Conservation (phyloP, 2,329 filamentous ascomycete species). For the Colletotrichum eremochloae region DNA sequence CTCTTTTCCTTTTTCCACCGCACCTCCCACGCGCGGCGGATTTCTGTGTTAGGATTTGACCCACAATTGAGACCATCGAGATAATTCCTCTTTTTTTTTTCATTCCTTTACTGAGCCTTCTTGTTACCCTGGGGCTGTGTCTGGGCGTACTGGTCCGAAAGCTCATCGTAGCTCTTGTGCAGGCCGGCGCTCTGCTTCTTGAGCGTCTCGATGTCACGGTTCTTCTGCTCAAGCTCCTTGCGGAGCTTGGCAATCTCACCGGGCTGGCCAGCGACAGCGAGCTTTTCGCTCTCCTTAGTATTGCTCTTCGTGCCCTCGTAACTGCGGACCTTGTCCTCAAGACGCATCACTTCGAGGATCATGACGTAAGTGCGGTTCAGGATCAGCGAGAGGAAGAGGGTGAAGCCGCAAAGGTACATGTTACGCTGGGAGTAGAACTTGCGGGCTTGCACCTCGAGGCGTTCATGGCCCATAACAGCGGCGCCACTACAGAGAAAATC, state of each 20-base stretch:
- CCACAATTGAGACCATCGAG: background rate
- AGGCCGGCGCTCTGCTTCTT: slow-evolving; percentile 94
- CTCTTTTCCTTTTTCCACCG: background rate
- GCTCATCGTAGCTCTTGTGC: slow-evolving; percentile 84
- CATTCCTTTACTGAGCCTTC: slow-evolving; percentile 65
- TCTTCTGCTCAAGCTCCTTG: slow-evolving; percentile 81
- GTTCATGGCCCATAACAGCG: slow-evolving; percentile 88
- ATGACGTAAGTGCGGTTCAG: slow-evolving; percentile 99
- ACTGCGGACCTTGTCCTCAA: slow-evolving; percentile 91
- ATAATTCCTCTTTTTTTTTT: background rate
- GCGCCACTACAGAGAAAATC: slow-evolving; percentile 56
- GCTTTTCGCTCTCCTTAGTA: slow-evolving; percentile 77
- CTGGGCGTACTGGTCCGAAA: slow-evolving; percentile 84
- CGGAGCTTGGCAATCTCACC: slow-evolving; percentile 80
- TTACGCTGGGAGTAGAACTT: slow-evolving; percentile 99
- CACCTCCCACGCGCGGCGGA: background rate
- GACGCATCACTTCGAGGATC: slow-evolving; percentile 90
- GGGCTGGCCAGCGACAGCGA: slow-evolving; percentile 78
- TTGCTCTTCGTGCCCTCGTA: slow-evolving; percentile 73
- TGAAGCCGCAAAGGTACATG: slow-evolving; percentile 99
- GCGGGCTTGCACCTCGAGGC: slow-evolving; percentile 97
- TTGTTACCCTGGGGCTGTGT: slow-evolving; percentile 66
- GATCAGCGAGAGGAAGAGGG: slow-evolving; percentile 97
- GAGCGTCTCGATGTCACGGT: slow-evolving; percentile 85
- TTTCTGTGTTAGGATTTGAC: background rate